Evolutionary conservation across 2,329 filamentous ascomycete species (phyloP), one percentile per base, ranked within the genome.

Genomic region (Lojkania enalia): DNA sequence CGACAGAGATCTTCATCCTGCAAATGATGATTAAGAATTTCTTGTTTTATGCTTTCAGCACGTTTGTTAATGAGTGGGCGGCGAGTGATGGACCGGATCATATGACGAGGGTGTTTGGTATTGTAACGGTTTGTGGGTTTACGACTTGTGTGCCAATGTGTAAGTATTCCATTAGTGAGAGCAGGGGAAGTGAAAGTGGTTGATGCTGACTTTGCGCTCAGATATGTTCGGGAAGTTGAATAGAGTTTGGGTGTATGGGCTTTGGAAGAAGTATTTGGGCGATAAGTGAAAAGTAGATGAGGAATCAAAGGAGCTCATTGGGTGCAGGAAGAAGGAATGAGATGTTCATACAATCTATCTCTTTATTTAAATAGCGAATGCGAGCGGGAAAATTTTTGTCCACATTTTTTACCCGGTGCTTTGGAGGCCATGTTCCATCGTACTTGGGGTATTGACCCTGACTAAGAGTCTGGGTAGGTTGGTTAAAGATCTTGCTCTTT

Each of bases 11-110:
- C 12, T 68, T 68, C 46, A 60, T 67, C 35, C 48, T 68, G 7
- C 63, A 68, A 33, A 68, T 68, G 64, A 66, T 66, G 61, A 49
- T 65, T 1, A 68, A 67, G 44, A 67, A 67, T 32, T 64, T 68
- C 38, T 30, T 66, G 3, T 67, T 67, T 44, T 68, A 67, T 45
- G 63, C 53, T 2, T 68, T 67, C 38, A 64, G 59, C 13, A 63
- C 55, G 1, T 65, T 68, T 32, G 58, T 67, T 20, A 68, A 68
- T 40, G 58, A 58, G 2, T 67, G 59, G 52, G 56, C 55, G 2
- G 55, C 52, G 2, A 42, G 44, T 9, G 39, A 55, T 4, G 64
- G 64, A 1, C 55, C 63, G 0, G 61, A 52, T 0, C 43, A 56
- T 27, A 60, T 67, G 23, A 63, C 58, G 29, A 50, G 47, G 19